phyloP scores from a whole-genome alignment of 2,329 filamentous ascomycete genomes.

The Colletotrichum sp. region DNA sequence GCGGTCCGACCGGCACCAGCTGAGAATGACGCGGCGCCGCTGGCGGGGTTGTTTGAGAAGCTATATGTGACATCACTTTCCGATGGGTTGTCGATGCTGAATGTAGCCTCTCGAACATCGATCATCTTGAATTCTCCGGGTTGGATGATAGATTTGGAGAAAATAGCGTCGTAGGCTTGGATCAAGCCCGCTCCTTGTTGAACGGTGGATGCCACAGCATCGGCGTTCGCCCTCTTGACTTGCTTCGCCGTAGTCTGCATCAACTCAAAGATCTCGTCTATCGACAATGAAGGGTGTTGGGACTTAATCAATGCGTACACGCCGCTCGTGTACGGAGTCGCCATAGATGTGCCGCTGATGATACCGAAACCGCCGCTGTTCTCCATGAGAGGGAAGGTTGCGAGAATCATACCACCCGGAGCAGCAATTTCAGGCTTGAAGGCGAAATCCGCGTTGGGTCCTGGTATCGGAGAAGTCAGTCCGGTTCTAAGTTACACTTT shows the following conservation, averaged over 20 bases:
- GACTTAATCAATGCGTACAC: slow-evolving; percentile 40
- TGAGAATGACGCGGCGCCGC: slow-evolving; percentile 58
- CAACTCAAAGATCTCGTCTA: slow-evolving; percentile 30
- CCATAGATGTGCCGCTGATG: slow-evolving; percentile 41
- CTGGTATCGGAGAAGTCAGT: background rate
- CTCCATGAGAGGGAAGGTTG: slow-evolving; percentile 34
- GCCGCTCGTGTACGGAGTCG: slow-evolving; percentile 36
- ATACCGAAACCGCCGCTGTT: slow-evolving; percentile 33
- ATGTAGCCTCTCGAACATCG: slow-evolving; percentile 54
- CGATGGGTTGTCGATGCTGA: slow-evolving; percentile 61
- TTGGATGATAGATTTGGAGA: slow-evolving; percentile 36
- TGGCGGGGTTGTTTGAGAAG: slow-evolving; percentile 53
- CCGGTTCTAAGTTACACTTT: background rate
- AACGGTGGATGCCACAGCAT: background rate
- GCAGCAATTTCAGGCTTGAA: slow-evolving; percentile 36
- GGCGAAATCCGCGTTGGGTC: slow-evolving; percentile 22
- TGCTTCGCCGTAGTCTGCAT: slow-evolving; percentile 34
- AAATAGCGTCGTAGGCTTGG: slow-evolving; percentile 8
- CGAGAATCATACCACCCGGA: slow-evolving; percentile 38
- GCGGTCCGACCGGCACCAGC: background rate
- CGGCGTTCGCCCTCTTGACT: slow-evolving; percentile 21
- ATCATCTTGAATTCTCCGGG: slow-evolving; percentile 69
- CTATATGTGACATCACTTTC: slow-evolving; percentile 53
- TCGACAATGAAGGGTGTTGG: slow-evolving; percentile 28
- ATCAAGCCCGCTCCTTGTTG: slow-evolving; percentile 17